phyloP scores from a whole-genome alignment of 179 eudicot species.

The Beta lomatogona region DNA sequence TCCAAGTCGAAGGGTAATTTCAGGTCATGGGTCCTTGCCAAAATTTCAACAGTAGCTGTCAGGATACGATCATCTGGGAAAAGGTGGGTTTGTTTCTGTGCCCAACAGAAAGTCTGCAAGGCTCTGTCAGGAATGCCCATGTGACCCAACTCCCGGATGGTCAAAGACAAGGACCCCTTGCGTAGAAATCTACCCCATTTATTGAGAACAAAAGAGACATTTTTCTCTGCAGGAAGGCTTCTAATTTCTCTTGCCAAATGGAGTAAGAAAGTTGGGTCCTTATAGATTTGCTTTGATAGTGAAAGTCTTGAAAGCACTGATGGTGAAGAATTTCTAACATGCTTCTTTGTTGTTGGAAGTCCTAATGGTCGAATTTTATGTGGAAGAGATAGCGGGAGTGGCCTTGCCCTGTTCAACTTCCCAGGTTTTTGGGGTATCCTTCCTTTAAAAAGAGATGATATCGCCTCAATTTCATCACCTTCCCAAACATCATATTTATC shows the following conservation, averaged over 20 bases:
- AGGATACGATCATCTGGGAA: slow-evolving; percentile 88
- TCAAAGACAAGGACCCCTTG: slow-evolving; percentile 88
- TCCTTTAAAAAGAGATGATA: slow-evolving; percentile 82
- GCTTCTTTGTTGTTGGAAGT: slow-evolving; percentile 59
- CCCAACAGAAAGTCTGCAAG: slow-evolving; percentile 80
- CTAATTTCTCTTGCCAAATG: slow-evolving; percentile 71
- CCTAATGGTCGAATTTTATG: slow-evolving; percentile 76
- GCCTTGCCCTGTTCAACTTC: slow-evolving; percentile 64
- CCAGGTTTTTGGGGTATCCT: slow-evolving; percentile 91
- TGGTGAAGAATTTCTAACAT: slow-evolving; percentile 30
- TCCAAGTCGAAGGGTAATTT: slow-evolving; percentile 55
- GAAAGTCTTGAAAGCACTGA: slow-evolving; percentile 38
- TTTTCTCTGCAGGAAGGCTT: slow-evolving; percentile 56
- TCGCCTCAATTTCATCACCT: slow-evolving; percentile 82
- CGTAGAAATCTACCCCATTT: slow-evolving; percentile 59
- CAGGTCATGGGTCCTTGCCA: slow-evolving; percentile 66
- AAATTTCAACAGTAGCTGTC: slow-evolving; percentile 79
- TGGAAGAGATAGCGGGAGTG: slow-evolving; percentile 87
- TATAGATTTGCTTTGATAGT: slow-evolving; percentile 55
- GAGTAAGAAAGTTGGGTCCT: slow-evolving; percentile 71
- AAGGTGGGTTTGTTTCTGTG: slow-evolving; percentile 69
- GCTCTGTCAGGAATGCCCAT: slow-evolving; percentile 89
- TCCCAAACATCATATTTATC: slow-evolving; percentile 58
- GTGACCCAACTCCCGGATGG: slow-evolving; percentile 82
- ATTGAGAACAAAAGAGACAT: slow-evolving; percentile 63